Conservation (phyloP, 2,329 filamentous ascomycete genomes). For the Colletotrichum trifolii region DNA sequence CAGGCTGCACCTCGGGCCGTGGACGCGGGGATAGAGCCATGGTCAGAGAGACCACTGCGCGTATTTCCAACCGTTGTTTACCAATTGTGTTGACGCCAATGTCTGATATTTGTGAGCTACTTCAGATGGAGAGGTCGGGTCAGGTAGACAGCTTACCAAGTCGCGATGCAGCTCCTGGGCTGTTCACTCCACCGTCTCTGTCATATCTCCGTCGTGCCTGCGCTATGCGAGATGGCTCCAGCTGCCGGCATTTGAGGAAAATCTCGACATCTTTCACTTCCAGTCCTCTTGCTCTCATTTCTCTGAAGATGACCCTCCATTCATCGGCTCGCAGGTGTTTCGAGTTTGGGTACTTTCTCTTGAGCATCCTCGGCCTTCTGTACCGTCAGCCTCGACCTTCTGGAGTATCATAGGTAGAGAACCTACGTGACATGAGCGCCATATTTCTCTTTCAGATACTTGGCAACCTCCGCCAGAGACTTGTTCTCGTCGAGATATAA, state of each 20-base stretch:
- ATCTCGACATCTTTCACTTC: not conserved
- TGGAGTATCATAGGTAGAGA: not conserved
- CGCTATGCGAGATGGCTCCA: not conserved
- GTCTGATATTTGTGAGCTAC: not conserved
- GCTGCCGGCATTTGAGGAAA: not conserved
- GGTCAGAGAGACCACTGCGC: not conserved
- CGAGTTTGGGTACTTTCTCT: not conserved
- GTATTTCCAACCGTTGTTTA: not conserved
- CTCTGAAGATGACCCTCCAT: not conserved
- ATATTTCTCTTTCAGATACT: not conserved
- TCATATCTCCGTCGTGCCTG: conserved; percentile 1
- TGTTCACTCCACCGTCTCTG: not conserved
- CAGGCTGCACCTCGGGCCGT: not conserved
- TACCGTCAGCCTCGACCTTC: not conserved
- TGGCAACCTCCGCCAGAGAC: not conserved
- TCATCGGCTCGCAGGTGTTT: conserved; percentile 1
- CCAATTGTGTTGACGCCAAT: not conserved
- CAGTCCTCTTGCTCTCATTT: not conserved
- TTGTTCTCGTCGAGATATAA: conserved; percentile 6
- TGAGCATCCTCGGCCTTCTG: not conserved
- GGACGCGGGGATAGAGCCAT: not conserved
- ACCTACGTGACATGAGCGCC: not conserved
- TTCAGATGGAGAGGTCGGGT: not conserved
- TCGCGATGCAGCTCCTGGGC: not conserved
- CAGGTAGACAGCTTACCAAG: not conserved